Conservation (phyloP, 176 grass and related monocot genomes). For the Tillandsia fasciculata region DNA sequence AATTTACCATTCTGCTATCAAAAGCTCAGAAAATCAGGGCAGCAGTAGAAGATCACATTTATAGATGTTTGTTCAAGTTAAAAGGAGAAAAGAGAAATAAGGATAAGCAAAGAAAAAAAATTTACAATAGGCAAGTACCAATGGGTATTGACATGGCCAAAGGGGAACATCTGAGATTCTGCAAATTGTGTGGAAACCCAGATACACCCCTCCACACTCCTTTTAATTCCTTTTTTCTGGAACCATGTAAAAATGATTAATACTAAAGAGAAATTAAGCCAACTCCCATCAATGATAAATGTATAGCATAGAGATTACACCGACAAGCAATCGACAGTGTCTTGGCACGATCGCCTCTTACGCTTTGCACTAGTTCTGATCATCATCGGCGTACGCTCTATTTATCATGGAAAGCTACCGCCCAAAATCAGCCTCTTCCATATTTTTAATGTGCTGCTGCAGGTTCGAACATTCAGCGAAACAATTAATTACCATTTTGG, state of each 20-base stretch:
- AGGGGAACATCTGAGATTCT: conserved; percentile 64
- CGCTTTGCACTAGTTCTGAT: neutral
- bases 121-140: no score
- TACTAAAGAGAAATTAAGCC: conserved; percentile 37
- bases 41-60: no score
- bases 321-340: neutral
- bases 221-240: conserved; percentile 14
- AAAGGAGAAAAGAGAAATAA: no score
- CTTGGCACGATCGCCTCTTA: neutral
- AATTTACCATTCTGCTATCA: no score
- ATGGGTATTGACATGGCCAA: conserved; percentile 34
- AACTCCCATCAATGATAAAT: conserved; percentile 26
- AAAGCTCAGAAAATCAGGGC: no score
- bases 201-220: conserved; percentile 52
- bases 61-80: no score
- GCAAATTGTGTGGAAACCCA: conserved; percentile 81
- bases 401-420: neutral
- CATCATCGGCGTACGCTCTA: neutral
- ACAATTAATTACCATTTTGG: conserved; percentile 27
- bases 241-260: conserved; percentile 33
- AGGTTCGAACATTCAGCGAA: conserved; percentile 14
- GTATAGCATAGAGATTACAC: conserved; percentile 9
- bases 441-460: neutral
- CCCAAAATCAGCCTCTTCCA: neutral
- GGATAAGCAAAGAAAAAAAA: no score